Percentiles rank a stretch among this genome's conserved stretches.
phyloP scores from a whole-genome alignment of 1,284 basidiomycete species.

The Athelia sp. region DNA sequence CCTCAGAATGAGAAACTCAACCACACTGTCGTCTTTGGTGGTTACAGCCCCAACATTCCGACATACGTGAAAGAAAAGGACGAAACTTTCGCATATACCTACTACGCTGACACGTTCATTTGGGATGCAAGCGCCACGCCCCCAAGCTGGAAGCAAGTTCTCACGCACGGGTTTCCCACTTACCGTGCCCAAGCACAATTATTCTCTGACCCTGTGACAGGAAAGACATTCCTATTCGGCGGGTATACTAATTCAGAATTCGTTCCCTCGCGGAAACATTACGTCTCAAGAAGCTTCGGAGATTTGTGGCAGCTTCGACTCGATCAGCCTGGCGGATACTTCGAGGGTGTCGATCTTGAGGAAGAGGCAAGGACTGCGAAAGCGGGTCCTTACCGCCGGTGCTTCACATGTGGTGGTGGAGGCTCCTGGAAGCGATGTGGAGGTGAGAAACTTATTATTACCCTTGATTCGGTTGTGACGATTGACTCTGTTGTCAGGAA shows the following conservation, averaged over 20 bases:
- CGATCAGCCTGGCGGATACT: constrained; percentile 29
- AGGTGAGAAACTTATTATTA: constrained; percentile 18
- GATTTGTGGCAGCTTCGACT: constrained; percentile 36
- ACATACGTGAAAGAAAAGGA: constrained; percentile 14
- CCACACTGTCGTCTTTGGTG: constrained; percentile 33
- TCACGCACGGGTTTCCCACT: constrained; percentile 28
- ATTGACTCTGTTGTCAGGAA: constrained; percentile 10
- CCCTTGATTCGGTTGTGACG: background rate
- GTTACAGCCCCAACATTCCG: constrained; percentile 30
- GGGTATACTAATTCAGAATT: constrained; percentile 33
- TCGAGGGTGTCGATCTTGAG: constrained; percentile 29
- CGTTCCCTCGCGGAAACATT: constrained; percentile 24
- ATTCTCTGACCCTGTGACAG: constrained; percentile 26
- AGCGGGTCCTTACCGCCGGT: constrained; percentile 37
- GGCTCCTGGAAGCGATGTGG: constrained; percentile 36
- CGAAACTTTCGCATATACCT: constrained; percentile 24
- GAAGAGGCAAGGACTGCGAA: constrained; percentile 31
- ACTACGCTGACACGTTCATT: constrained; percentile 32
- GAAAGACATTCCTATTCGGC: constrained; percentile 32
- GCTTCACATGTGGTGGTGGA: constrained; percentile 31
- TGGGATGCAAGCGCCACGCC: constrained; percentile 16
- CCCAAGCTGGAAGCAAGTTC: constrained; percentile 22
- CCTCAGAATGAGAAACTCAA: constrained; percentile 30
- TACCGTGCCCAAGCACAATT: constrained; percentile 26
- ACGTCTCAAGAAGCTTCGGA: constrained; percentile 24